Evolutionary conservation across 106 monocot genomes (phyloP).

Genomic region (Allium fistulosum): DNA sequence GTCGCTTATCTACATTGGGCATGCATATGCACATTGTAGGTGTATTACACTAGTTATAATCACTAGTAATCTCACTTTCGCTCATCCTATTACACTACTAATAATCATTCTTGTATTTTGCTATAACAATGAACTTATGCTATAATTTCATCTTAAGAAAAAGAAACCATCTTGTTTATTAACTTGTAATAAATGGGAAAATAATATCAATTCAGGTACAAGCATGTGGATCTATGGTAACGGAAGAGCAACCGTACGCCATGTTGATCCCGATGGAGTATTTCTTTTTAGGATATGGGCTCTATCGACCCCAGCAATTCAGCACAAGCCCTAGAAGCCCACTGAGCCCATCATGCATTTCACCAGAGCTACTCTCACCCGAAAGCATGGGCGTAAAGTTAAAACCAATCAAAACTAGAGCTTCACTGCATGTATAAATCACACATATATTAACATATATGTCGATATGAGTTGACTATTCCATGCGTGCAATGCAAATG

Average conservation of each 20-base stretch:
- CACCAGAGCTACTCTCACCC: slow-evolving; percentile 58
- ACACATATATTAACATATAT: not conserved
- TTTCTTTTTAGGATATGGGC: slow-evolving; percentile 49
- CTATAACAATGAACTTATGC: no score
- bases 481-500: not conserved
- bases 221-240: slow-evolving; percentile 74
- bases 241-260: slow-evolving; percentile 76
- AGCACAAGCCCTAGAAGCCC: slow-evolving; percentile 54
- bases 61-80: no score
- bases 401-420: slow-evolving; percentile 67
- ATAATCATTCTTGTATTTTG: no score
- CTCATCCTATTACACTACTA: no score
- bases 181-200: no score
- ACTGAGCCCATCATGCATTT: slow-evolving; percentile 60
- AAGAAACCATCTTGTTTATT: no score
- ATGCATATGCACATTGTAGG: no score
- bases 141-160: no score
- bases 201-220: slow-evolving; percentile 19
- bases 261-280: slow-evolving; percentile 71
- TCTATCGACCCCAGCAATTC: slow-evolving; percentile 41
- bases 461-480: not conserved
- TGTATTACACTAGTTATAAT: no score
- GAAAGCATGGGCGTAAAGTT: slow-evolving; percentile 79
- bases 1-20: no score
- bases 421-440: slow-evolving; percentile 25